phyloP scores from a whole-genome alignment of 169 alveolate species.

The Plasmodium falciparum region DNA sequence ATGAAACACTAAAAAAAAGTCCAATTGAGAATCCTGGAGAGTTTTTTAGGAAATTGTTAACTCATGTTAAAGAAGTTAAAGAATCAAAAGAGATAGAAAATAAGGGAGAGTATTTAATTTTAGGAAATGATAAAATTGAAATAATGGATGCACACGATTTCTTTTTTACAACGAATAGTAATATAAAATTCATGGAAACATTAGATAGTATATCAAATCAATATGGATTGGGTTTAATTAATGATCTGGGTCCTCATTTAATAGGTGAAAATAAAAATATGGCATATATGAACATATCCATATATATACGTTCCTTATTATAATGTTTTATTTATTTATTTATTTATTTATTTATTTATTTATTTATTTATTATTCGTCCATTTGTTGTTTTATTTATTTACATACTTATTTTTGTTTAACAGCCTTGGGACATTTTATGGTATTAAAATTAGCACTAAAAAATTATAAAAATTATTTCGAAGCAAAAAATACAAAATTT shows the following conservation, averaged over 20 bases:
- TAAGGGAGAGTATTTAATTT: not conserved
- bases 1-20: not conserved
- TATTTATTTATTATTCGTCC: not conserved
- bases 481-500: not conserved
- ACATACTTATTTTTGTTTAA: not conserved
- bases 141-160: slow-evolving; percentile 10
- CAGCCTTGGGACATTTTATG: slow-evolving; percentile 44
- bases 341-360: not conserved
- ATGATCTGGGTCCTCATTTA: slow-evolving; percentile 31
- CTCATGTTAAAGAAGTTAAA: not conserved
- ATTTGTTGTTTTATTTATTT: not conserved
- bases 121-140: not conserved
- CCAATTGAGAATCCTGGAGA: not conserved
- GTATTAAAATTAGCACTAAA: slow-evolving; percentile 19
- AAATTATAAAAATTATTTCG: slow-evolving; percentile 23
- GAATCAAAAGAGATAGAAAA: no score
- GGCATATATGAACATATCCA: no score
- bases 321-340: not conserved
- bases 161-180: slow-evolving; percentile 16
- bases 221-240: slow-evolving; percentile 31
- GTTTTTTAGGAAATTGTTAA: not conserved
- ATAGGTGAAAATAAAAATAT: slow-evolving; percentile 10
- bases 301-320: no score
- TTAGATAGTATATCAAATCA: slow-evolving; percentile 13
- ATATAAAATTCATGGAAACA: slow-evolving; percentile 17